A percentile compares a stretch with the other conserved stretches of the same genome.
These are phyloP conservation scores for Auxenochlorella pyrenoidosa DNA, from an alignment of 139 green algal species.

Conservation along the genomic window DNA sequence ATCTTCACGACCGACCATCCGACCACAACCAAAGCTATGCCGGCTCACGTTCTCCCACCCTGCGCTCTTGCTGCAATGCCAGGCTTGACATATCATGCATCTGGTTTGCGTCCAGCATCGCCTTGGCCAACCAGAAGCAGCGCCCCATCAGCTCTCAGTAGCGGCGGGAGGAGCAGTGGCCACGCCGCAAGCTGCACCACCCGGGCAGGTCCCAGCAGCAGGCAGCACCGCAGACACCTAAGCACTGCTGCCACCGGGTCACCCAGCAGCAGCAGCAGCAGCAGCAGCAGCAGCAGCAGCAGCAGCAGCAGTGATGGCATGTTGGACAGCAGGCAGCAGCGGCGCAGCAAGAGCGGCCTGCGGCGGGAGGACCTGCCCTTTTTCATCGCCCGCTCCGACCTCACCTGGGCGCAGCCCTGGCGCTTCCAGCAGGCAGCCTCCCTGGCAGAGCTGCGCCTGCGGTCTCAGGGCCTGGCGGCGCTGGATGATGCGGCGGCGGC, in stretches of 20 bases:
- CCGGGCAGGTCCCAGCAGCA: no score
- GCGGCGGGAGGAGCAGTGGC: background rate
- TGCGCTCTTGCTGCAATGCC: background rate
- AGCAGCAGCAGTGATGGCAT: background rate
- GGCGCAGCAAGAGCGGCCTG: background rate
- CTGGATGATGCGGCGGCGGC: background rate
- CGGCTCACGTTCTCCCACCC: background rate
- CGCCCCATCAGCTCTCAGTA: background rate
- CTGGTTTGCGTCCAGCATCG: no score
- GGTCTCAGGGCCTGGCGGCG: background rate
- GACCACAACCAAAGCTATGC: background rate
- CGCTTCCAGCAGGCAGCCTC: conserved; percentile 6
- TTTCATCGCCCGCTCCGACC: conserved; percentile 18
- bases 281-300: background rate
- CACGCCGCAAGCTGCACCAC: no score
- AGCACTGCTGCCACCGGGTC: no score
- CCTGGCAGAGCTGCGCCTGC: background rate
- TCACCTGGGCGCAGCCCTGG: conserved; percentile 32
- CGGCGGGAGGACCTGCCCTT: conserved; percentile 15
- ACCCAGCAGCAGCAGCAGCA: background rate
- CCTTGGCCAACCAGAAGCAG: no score
- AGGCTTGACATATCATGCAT: background rate
- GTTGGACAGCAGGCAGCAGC: background rate
- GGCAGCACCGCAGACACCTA: no score
- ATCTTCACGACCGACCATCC: no score